Evolutionary conservation across 495 filamentous ascomycete species (phyloP), one percentile per base, ranked within the genome.

Genomic region (Xylaria palmicola): DNA sequence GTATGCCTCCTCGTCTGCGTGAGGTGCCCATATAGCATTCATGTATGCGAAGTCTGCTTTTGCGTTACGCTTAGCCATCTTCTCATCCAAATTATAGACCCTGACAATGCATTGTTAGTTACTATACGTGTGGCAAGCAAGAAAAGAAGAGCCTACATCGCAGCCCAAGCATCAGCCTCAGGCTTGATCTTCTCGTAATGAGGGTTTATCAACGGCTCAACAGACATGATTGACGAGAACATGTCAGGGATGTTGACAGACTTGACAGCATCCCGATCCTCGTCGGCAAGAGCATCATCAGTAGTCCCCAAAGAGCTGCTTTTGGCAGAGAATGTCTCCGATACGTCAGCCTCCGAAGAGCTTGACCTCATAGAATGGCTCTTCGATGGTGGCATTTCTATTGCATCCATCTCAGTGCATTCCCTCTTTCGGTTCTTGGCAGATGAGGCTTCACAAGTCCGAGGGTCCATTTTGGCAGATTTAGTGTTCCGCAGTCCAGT

Each of bases 151-250:
- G 19, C 55, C 47, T 10, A 57, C 55, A 22, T 34, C 17, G 40
- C 41, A 17, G 17, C 15, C 55, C 55, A 57, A 5, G 17, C 22
- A 10, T 57, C 55, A 10, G 27, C 55, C 12, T 57, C 55, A 0
- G 40, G 17, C 15, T 48, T 57, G n/a, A 57, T 19, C 20, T 47
- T 47, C 10, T 24, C 17, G 30, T 57, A 57, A 26, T 57, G 26
- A 8, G 55, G 27, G 17, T 57, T 57, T 0, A 57, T 36, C 1
- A 36, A 5, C 4, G 55, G 55, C 2, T 57, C 29, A 15, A 36
- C 13, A 2, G 55, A 47, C 55, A 57, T 57, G 22, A 57, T 57
- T 2, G 55, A 57, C 22, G 55, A 57, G 22, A 57, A 57, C 32
- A 57, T 22, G 41, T 57, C 55, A 10, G 55, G 55, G 7, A 57